Base-by-base conservation (phyloP, 345 rosid genomes). In the Anacardium occidentale region DNA sequence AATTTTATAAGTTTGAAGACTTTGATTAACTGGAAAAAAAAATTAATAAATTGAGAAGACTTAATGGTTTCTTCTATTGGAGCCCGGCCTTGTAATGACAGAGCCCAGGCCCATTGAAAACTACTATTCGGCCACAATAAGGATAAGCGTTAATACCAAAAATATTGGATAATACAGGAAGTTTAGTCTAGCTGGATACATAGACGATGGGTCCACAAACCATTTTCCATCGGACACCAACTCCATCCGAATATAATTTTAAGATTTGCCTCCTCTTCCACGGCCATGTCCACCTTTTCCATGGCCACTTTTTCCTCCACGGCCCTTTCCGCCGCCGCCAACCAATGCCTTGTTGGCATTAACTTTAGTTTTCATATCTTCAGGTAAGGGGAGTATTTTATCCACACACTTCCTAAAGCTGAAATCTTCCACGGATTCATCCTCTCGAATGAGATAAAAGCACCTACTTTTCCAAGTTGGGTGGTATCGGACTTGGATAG, bases 321-420 rank as follows among this genome's bases (percentile, higher is more conserved):
- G 32, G 3, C 32, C 32, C 32, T 29, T 29, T 1, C 85, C 75
- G 11, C 85, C 66, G 0, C 86, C 81, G 2, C 87, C 83, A 18
- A 86, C 82, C 1, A 65, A 76, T 25, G 77, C 84, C 72, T 68
- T 83, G 70, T 85, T 83, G 51, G 53, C 84, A 47, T 79, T 81
- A 10, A 74, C 71, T 56, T 85, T 88, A 63, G 52, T 42, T 81
- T 87, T 86, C 96, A 96, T 85, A 74, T 91, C 86, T 69, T 91
- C 98, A 20, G 98, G 99, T 74, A 95, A 72, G 2, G 98, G 92
- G 68, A 93, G 87, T 62, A 93, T 88, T 15, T 88, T 83, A 77
- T 95, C 93, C 68, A 95, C 96, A 73, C 98, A 95, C 85, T 95
- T 92, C 86, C 94, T 89, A 81, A 89, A 95, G 90, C 97, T 91